A percentile compares a stretch with the other conserved stretches of the same genome.
These are phyloP conservation scores for Cladorrhinum samala DNA, from an alignment of 495 filamentous ascomycete genomes.

Conservation along the genomic window DNA sequence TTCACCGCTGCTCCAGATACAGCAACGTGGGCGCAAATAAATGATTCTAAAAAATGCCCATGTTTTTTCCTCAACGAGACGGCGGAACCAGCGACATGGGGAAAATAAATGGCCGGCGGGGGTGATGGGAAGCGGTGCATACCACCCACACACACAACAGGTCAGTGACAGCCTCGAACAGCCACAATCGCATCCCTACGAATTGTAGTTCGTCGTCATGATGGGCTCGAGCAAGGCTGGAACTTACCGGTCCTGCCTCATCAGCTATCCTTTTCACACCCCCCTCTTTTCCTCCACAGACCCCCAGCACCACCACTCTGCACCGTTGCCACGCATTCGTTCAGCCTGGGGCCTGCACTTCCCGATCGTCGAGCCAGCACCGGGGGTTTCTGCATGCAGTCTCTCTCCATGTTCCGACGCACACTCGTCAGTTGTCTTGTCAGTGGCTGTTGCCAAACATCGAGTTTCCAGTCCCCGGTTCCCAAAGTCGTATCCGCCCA, in stretches of 20 bases:
- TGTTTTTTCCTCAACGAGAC: neutral
- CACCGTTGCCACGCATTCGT: slow-evolving; percentile 9
- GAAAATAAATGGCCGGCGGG: no score
- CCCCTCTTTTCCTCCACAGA: neutral
- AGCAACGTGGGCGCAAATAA: slow-evolving; percentile 28
- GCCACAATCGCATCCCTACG: slow-evolving; percentile 18
- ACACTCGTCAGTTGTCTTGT: neutral
- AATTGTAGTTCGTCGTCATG: slow-evolving; percentile 5
- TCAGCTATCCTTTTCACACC: neutral
- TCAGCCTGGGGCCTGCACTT: slow-evolving; percentile 7
- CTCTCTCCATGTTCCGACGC: slow-evolving; percentile 9
- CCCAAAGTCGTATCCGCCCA: neutral
- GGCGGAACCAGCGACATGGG: neutral
- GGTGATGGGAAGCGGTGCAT: slow-evolving; percentile 4
- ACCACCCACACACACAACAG: slow-evolving; percentile 9
- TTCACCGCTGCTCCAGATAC: slow-evolving; percentile 18
- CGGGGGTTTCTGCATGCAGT: slow-evolving; percentile 17
- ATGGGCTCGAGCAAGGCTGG: neutral
- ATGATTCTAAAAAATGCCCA: slow-evolving; percentile 18
- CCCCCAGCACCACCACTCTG: neutral
- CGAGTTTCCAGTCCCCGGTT: neutral
- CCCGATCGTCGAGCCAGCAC: slow-evolving; percentile 12
- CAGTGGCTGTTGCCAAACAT: neutral
- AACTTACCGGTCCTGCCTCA: neutral
- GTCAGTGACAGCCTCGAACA: slow-evolving; percentile 24